phyloP scores from a whole-genome alignment of 176 grass and related monocot species.

The Aegilops umbellulata region DNA sequence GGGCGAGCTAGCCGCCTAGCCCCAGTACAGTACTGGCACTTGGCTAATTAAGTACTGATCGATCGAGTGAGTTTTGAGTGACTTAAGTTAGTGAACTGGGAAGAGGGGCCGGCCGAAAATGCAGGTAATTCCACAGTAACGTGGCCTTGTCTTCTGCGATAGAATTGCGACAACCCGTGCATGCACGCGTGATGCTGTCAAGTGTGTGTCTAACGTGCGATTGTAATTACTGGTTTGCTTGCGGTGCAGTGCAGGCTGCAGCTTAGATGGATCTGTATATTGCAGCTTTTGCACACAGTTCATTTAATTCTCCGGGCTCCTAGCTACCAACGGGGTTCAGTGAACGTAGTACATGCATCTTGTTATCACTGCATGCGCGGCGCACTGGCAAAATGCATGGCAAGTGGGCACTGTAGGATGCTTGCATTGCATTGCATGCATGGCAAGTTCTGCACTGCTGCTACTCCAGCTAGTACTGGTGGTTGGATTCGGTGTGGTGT shows the following conservation, averaged over 20 bases:
- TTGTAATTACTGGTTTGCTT: not conserved
- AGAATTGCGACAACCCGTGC: not conserved
- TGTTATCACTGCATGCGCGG: not conserved
- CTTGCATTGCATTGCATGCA: not conserved
- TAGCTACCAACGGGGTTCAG: not conserved
- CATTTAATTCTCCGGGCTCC: conserved; percentile 23
- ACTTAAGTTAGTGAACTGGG: not conserved
- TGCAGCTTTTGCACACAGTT: not conserved
- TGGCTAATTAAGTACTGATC: too few species aligned
- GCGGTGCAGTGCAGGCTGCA: not conserved
- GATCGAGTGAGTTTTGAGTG: too few species aligned
- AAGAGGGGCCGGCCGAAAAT: not conserved
- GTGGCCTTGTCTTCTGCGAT: conserved; percentile 8
- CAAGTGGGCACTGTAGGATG: not conserved
- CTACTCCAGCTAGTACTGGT: not conserved
- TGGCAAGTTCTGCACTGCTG: not conserved
- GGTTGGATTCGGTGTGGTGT: not conserved
- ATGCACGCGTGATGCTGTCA: not conserved
- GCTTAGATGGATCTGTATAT: not conserved
- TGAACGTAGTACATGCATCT: not conserved
- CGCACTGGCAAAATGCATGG: not conserved
- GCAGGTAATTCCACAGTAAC: not conserved
- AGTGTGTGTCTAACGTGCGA: not conserved
- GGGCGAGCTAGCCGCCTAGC: not conserved
- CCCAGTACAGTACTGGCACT: not conserved